Conservation (phyloP, 257 asterid species). For the Apocynum venetum region DNA sequence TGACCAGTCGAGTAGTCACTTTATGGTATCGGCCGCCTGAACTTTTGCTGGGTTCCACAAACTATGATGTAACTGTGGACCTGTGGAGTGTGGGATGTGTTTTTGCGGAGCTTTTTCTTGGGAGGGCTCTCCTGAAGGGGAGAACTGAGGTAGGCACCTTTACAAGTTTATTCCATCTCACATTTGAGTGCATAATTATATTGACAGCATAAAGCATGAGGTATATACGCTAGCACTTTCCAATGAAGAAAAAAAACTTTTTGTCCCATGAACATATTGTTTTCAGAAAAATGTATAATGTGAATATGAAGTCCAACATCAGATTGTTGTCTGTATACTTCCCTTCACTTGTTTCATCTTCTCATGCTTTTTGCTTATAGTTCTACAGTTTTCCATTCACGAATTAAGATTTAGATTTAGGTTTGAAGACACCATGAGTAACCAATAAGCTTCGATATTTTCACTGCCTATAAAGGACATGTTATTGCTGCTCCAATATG, state of each 20-base stretch:
- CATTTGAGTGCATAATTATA: neutral
- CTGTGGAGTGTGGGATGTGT: slow-evolving; percentile 96
- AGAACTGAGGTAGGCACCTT: slow-evolving; percentile 71
- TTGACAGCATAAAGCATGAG: neutral
- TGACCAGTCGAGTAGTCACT: slow-evolving; percentile 93
- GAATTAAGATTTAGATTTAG: neutral
- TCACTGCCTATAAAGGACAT: neutral
- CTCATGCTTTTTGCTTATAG: neutral
- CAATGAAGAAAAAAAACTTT: neutral
- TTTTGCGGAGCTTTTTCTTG: slow-evolving; percentile 81
- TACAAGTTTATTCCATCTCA: neutral
- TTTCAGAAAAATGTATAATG: neutral
- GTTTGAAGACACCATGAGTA: neutral
- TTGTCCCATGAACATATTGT: neutral
- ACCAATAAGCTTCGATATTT: neutral
- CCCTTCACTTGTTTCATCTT: neutral
- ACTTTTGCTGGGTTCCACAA: slow-evolving; percentile 78
- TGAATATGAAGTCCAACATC: neutral
- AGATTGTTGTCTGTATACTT: neutral
- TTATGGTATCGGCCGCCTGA: slow-evolving; percentile 99
- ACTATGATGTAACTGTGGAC: slow-evolving; percentile 73
- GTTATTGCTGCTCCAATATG: neutral
- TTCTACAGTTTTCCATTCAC: neutral
- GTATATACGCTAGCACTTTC: neutral
- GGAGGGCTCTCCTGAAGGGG: slow-evolving; percentile 88